Conservation (phyloP, 768 basidiomycete genomes). For the Dictyophora rubrovolvata region DNA sequence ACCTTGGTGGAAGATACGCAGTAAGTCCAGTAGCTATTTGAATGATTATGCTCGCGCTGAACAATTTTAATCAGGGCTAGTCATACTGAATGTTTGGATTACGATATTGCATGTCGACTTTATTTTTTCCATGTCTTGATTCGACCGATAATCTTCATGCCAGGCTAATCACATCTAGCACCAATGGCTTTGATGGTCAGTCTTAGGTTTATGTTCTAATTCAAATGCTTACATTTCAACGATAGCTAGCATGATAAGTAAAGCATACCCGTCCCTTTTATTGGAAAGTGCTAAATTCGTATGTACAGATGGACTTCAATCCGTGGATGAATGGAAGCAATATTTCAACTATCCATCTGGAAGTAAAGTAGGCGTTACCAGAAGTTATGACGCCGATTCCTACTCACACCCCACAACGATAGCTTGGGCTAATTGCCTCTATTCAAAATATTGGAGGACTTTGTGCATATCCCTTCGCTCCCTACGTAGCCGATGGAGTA, state of each 20-base stretch:
- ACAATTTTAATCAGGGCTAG: not conserved
- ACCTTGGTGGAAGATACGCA: not conserved
- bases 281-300: not conserved
- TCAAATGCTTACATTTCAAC: not conserved
- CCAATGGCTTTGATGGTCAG: conserved; percentile 60
- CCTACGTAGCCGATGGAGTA: conserved; percentile 44
- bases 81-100: not conserved
- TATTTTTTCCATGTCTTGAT: not conserved
- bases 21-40: not conserved
- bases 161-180: conserved; percentile 66
- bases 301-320: conserved; percentile 48
- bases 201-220: not conserved
- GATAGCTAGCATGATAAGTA: conserved; percentile 5
- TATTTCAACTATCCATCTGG: conserved; percentile 53
- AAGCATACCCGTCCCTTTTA: not conserved
- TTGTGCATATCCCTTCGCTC: conserved; percentile 28
- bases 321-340: conserved; percentile 47
- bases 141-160: not conserved
- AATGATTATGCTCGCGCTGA: not conserved
- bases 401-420: not conserved
- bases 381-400: not conserved
- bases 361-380: not conserved
- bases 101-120: not conserved
- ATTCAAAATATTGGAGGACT: conserved; percentile 30
- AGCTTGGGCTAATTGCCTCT: not conserved